A percentile compares a stretch with the other conserved stretches of the same genome.
Conservation (phyloP, 2,329 filamentous ascomycete genomes). For the Colletotrichum sp. region DNA sequence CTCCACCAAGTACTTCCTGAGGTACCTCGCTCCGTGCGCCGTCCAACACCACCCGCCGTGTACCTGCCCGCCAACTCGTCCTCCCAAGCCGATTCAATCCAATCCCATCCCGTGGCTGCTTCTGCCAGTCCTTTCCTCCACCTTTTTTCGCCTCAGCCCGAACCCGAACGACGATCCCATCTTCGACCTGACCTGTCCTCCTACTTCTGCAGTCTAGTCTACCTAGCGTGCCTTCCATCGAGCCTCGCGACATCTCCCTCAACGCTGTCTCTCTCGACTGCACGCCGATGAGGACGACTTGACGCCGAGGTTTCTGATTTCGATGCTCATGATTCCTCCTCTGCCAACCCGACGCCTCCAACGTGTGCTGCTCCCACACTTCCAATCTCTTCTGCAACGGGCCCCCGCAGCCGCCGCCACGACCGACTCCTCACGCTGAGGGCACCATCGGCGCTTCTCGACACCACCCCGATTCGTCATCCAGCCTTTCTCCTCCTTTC, state of each 20-base stretch:
- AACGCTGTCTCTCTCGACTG: not conserved
- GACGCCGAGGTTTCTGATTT: not conserved
- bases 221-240: not conserved
- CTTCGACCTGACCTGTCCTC: conserved; percentile 15
- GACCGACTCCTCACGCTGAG: conserved; percentile 14
- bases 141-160: conserved; percentile 15
- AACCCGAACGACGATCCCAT: conserved; percentile 17
- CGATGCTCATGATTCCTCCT: conserved; percentile 5
- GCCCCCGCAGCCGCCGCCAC: conserved; percentile 18
- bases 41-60: not conserved
- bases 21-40: not conserved
- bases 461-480: conserved; percentile 9
- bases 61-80: not conserved
- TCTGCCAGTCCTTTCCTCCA: not conserved
- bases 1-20: too few species aligned
- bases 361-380: not conserved
- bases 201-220: conserved; percentile 7
- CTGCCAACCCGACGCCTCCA: not conserved
- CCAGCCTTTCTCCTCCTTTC: not conserved
- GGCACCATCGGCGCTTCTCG: conserved; percentile 10
- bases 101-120: not conserved
- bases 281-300: not conserved
- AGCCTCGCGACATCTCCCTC: not conserved
- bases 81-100: not conserved
- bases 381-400: conserved; percentile 19